Evolutionary conservation across 768 basidiomycete genomes (phyloP).

Genomic region (Kwoniella newhampshirensis): DNA sequence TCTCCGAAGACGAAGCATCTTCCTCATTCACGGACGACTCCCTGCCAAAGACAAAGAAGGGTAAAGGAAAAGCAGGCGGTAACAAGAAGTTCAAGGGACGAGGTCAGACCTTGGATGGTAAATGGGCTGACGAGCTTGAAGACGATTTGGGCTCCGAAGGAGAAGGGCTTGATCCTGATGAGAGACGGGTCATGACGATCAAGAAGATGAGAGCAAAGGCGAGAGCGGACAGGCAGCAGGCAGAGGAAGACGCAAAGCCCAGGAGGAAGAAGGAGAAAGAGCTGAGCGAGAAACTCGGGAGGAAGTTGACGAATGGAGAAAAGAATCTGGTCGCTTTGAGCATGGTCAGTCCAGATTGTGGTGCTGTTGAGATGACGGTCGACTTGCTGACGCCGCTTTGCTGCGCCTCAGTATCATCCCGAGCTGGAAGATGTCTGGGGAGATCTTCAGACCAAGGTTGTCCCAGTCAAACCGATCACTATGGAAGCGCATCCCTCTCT

Average conservation of each 20-base stretch:
- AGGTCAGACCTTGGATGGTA: conserved; percentile 13
- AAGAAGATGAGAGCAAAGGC: conserved; percentile 20
- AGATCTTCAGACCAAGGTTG: conserved; percentile 67
- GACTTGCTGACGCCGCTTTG: background rate
- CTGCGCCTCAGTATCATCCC: conserved; percentile 65
- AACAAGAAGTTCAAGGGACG: conserved; percentile 8
- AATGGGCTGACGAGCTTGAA: conserved; percentile 11
- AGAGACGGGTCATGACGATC: conserved; percentile 11
- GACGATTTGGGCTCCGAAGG: conserved; percentile 21
- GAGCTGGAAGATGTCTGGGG: conserved; percentile 86
- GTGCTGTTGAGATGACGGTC: conserved; percentile 1
- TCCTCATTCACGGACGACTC: conserved; percentile 16
- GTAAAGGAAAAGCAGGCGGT: conserved; percentile 14
- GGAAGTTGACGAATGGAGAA: conserved; percentile 64
- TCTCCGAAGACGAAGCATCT: conserved; percentile 10
- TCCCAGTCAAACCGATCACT: conserved; percentile 65
- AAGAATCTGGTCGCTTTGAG: conserved; percentile 58
- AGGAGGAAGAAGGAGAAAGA: conserved; percentile 48
- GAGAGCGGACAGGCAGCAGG: conserved; percentile 48
- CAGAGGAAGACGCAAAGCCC: conserved; percentile 18
- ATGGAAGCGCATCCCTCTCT: conserved; percentile 79
- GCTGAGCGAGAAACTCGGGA: conserved; percentile 64
- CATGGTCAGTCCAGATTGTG: conserved; percentile 18
- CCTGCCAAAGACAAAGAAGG: conserved; percentile 2
- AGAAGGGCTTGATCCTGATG: conserved; percentile 16